Evolutionary conservation across 257 asterid genomes (phyloP).

Genomic region (Anisodus acutangulus): DNA sequence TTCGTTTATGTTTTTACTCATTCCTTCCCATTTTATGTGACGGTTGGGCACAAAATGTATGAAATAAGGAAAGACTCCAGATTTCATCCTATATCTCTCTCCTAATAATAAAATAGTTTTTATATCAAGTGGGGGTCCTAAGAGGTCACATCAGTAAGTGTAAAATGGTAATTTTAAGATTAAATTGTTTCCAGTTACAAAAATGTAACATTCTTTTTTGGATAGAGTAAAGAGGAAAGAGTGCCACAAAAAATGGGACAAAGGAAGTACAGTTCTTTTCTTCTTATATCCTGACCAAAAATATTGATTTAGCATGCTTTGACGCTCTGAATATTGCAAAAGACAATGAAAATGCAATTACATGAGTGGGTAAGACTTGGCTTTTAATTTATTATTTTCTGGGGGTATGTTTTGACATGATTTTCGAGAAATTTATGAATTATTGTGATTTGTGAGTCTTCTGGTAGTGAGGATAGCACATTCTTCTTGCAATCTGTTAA

Average conservation of each 20-base stretch:
- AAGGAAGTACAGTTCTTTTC: not conserved
- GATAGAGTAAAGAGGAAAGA: not conserved
- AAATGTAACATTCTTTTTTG: not conserved
- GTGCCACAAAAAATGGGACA: not conserved
- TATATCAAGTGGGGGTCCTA: not conserved
- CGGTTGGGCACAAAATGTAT: not conserved
- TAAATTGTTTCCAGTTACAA: not conserved
- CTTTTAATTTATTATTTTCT: not conserved
- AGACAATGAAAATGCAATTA: not conserved
- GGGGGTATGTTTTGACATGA: not conserved
- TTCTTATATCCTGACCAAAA: not conserved
- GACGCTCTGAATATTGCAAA: not conserved
- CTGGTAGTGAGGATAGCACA: not conserved
- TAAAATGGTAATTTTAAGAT: not conserved
- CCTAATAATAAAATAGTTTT: not conserved
- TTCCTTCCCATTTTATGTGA: not conserved
- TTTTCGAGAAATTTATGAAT: not conserved
- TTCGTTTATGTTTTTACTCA: not conserved
- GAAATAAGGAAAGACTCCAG: not conserved
- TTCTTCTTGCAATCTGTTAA: not conserved
- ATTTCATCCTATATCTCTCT: not conserved
- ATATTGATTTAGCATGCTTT: not conserved
- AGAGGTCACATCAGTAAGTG: not conserved
- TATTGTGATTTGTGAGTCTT: not conserved
- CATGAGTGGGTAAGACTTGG: not conserved